A percentile compares a stretch with the other conserved stretches of the same genome.
Evolutionary conservation across 2,329 filamentous ascomycete genomes (phyloP).

Genomic region (Penicillium sp.): DNA sequence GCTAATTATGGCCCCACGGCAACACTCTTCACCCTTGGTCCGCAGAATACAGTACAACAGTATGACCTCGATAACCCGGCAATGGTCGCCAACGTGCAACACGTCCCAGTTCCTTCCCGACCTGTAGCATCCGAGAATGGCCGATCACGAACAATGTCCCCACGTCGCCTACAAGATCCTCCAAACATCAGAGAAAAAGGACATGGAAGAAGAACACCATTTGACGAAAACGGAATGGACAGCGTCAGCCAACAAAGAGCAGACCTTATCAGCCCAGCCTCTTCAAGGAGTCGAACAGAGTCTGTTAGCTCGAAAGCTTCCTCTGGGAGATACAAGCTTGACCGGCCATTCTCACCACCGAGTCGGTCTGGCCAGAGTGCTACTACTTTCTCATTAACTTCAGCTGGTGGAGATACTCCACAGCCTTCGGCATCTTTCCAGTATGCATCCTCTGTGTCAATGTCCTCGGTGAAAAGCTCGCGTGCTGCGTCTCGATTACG

Average conservation of each 20-base stretch:
- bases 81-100: constrained; percentile 83
- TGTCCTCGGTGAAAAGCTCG: constrained; percentile 45
- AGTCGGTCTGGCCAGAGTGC: constrained; percentile 44
- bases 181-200: constrained; percentile 70
- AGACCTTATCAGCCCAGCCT: constrained; percentile 67
- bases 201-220: constrained; percentile 66
- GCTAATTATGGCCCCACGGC: constrained; percentile 87
- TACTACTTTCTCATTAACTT: constrained; percentile 47
- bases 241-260: constrained; percentile 60
- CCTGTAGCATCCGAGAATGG: constrained; percentile 75
- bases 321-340: constrained; percentile 41
- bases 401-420: constrained; percentile 34
- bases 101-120: constrained; percentile 73
- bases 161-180: constrained; percentile 35
- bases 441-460: constrained; percentile 47
- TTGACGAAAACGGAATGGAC: constrained; percentile 65
- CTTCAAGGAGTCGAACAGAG: constrained; percentile 56
- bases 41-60: constrained; percentile 87
- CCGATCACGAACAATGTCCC: constrained; percentile 25
- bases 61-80: constrained; percentile 86
- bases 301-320: constrained; percentile 62
- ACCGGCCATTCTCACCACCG: constrained; percentile 40
- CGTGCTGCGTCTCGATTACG: constrained; percentile 66
- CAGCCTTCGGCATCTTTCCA: constrained; percentile 44
- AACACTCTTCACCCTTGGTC: constrained; percentile 85